Evolutionary conservation across 2,329 filamentous ascomycete species (phyloP).

Genomic region (Trichocomaceae sp.): DNA sequence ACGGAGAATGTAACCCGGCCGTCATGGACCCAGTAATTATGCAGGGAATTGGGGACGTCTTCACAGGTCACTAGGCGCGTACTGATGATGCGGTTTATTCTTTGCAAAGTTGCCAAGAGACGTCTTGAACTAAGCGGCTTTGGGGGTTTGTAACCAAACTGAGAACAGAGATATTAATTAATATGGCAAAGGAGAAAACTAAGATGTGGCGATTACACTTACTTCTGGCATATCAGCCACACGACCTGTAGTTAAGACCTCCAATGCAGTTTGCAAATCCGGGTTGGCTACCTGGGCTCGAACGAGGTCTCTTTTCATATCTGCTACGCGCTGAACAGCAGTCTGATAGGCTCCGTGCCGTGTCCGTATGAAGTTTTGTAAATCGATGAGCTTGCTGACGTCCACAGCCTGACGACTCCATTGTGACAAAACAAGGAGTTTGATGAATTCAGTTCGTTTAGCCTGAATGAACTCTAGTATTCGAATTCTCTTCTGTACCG

Average conservation of each 20-base stretch:
- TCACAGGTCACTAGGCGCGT: slow-evolving; percentile 82
- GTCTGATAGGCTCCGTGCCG: slow-evolving; percentile 56
- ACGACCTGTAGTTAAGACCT: slow-evolving; percentile 72
- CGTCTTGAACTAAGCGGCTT: slow-evolving; percentile 64
- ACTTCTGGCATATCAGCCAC: slow-evolving; percentile 74
- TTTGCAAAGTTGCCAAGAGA: slow-evolving; percentile 66
- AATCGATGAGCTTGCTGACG: slow-evolving; percentile 81
- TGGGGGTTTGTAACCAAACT: slow-evolving; percentile 71
- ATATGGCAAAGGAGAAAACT: slow-evolving; percentile 16
- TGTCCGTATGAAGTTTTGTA: slow-evolving; percentile 66
- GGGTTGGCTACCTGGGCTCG: slow-evolving; percentile 76
- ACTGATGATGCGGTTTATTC: slow-evolving; percentile 76
- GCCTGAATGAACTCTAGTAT: slow-evolving; percentile 73
- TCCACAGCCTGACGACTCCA: slow-evolving; percentile 77
- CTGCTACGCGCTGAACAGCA: slow-evolving; percentile 57
- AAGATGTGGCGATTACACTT: slow-evolving; percentile 29
- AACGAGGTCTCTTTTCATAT: slow-evolving; percentile 66
- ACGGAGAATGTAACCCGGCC: slow-evolving; percentile 89
- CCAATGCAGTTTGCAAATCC: slow-evolving; percentile 81
- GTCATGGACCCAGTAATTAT: slow-evolving; percentile 68
- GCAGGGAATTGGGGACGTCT: slow-evolving; percentile 69
- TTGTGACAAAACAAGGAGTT: slow-evolving; percentile 80
- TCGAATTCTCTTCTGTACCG: slow-evolving; percentile 66
- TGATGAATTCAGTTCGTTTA: slow-evolving; percentile 82
- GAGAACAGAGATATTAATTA: slow-evolving; percentile 16